Base-by-base conservation (phyloP, 306 rosid genomes). In the Prosopis cineraria region DNA sequence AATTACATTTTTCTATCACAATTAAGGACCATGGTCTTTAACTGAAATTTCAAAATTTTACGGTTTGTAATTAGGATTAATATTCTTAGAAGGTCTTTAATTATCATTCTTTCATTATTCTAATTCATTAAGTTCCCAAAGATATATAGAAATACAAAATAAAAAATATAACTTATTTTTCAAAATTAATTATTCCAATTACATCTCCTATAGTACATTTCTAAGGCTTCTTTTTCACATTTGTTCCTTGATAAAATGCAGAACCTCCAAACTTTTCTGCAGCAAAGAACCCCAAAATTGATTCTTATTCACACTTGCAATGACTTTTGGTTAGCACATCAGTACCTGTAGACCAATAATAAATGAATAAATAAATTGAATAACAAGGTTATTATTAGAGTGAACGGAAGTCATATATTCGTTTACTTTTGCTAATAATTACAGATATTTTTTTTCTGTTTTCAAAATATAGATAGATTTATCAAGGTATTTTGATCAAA, bases 261-360 rank as follows among this genome's bases (percentile, higher is more conserved):
- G 79, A 71, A 45, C 37, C 79, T 75, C 75, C 64, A 64, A 72
- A 56, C 27, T 63, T 36, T 25, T 80, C 81, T 48, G 70, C 81
- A 75, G 37, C 9, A 2, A 25, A 53, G 80, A n/a, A 72, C 45
- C 12, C 69, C 80, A 80, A 82, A 80, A 62, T 75, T 48, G 71
- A 72, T 41, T 52, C 48, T 60, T 75, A 69, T 75, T 77, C 82
- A 63, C 74, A 39, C 82, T 68, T 84, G 78, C 76, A 48, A 55
- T 66, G 68, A 45, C 58, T 58, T 58, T 72, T 53, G 48, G 81
- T 81, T 78, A 78, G 83, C 52, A 85, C 88, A 77, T 59, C 72
- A 78, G 71, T 82, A 78, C 91, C 93, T 91, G 90, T 70, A 45
- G 12, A 62, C 40, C 30, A 80, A 53, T 20, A 31, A 60, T 41